Percentiles rank a stretch among this genome's conserved stretches.
These are phyloP conservation scores for Lachancea lanzarotensis DNA, from an alignment of 805 yeast species.

Conservation along the genomic window DNA sequence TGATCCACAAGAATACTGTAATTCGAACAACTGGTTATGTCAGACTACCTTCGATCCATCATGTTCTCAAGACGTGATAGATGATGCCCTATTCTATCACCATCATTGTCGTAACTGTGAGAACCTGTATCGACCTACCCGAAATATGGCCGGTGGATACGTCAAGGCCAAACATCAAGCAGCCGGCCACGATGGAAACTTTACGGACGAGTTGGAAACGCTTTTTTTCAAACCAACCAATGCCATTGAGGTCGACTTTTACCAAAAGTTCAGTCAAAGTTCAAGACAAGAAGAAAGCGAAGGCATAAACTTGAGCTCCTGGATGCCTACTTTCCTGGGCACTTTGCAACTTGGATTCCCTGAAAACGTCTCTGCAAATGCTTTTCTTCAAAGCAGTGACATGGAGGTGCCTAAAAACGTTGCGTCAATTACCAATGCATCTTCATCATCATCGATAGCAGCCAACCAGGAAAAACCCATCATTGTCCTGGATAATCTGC, in stretches of 20 bases:
- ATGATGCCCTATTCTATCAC: background rate
- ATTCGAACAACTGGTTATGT: too few relatives aligned
- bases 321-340: constrained; percentile 30
- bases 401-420: background rate
- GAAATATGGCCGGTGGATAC: background rate
- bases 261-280: constrained; percentile 31
- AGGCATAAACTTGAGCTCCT: constrained; percentile 22
- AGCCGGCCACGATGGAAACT: constrained; percentile 86
- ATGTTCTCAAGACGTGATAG: background rate
- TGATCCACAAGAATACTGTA: too few relatives aligned
- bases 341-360: constrained; percentile 21
- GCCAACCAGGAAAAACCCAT: background rate
- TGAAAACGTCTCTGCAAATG: background rate
- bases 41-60: background rate
- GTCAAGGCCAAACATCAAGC: constrained; percentile 50
- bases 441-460: background rate
- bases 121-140: background rate
- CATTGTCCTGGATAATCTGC: constrained; percentile 65
- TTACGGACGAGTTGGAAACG: constrained; percentile 55
- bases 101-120: background rate
- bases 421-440: background rate
- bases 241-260: constrained; percentile 69
- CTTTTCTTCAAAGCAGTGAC: background rate
- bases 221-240: constrained; percentile 67
- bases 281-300: constrained; percentile 15